These are phyloP conservation scores for Hymenoscyphus linearis DNA, from an alignment of 2,329 filamentous ascomycete species.

Conservation along the genomic window DNA sequence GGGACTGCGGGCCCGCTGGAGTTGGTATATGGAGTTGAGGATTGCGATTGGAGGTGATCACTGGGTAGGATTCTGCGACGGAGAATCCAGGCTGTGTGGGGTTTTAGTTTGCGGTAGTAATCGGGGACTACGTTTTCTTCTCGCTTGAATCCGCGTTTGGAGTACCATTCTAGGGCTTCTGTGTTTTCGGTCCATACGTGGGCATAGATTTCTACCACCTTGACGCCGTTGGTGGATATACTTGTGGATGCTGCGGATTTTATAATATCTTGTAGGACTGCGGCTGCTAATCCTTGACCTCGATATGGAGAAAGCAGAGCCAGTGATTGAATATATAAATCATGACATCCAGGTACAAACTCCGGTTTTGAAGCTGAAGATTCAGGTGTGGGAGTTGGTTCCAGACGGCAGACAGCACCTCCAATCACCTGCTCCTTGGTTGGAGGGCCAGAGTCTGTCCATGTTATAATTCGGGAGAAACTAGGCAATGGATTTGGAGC, in stretches of 20 bases:
- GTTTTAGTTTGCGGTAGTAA: slow-evolving; percentile 59
- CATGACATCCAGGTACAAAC: slow-evolving; percentile 33
- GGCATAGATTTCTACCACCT: slow-evolving; percentile 47
- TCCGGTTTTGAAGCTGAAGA: slow-evolving; percentile 16
- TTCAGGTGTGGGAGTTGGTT: slow-evolving; percentile 36
- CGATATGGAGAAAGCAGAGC: slow-evolving; percentile 60
- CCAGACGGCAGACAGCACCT: slow-evolving; percentile 56
- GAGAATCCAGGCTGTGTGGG: slow-evolving; percentile 57
- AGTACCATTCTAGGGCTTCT: slow-evolving; percentile 59
- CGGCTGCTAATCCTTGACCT: slow-evolving; percentile 51
- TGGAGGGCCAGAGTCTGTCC: slow-evolving; percentile 39
- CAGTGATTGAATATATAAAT: slow-evolving; percentile 61
- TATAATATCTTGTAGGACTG: slow-evolving; percentile 41
- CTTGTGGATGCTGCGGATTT: slow-evolving; percentile 24
- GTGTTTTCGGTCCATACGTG: slow-evolving; percentile 66
- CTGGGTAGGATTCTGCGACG: slow-evolving; percentile 35
- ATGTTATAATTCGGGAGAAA: slow-evolving; percentile 57
- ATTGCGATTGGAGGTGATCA: slow-evolving; percentile 21
- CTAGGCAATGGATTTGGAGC: slow-evolving; percentile 42
- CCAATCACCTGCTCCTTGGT: slow-evolving; percentile 48
- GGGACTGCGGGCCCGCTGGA: slow-evolving; percentile 3
- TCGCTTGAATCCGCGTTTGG: slow-evolving; percentile 49
- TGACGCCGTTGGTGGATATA: slow-evolving; percentile 8
- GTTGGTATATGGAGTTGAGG: background rate
- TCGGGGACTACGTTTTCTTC: slow-evolving; percentile 42